Conservation (phyloP, 1,284 basidiomycete genomes). For the Prillingera fragicola region DNA sequence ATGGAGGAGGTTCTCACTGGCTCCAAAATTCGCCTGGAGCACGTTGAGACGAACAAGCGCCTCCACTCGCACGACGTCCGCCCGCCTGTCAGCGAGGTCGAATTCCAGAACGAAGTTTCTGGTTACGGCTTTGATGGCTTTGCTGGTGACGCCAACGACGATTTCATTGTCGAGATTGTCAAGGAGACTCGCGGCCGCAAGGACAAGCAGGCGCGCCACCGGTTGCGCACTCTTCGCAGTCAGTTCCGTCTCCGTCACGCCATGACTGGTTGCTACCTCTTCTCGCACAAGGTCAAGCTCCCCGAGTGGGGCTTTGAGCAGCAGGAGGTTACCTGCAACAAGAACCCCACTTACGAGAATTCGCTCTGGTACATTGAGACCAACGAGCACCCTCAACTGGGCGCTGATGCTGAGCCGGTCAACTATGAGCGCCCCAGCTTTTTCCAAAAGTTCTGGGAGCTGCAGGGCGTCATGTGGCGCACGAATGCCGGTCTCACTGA, state of each 20-base stretch:
- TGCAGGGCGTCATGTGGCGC: constrained; percentile 96
- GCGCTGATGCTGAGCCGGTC: constrained; percentile 65
- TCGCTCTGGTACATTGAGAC: constrained; percentile 96
- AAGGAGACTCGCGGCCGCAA: constrained; percentile 48
- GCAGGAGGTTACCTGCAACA: constrained; percentile 95
- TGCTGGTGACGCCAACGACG: constrained; percentile 76
- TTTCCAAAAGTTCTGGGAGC: constrained; percentile 81
- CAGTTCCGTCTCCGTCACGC: constrained; percentile 79
- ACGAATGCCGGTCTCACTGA: constrained; percentile 95
- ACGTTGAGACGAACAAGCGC: constrained; percentile 73
- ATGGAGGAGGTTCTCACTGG: constrained; percentile 63
- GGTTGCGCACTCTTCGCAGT: constrained; percentile 73
- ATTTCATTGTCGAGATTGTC: constrained; percentile 89
- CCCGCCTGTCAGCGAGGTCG: constrained; percentile 93
- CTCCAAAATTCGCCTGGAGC: constrained; percentile 74
- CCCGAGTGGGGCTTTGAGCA: constrained; percentile 98
- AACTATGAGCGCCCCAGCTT: constrained; percentile 86
- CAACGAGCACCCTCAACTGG: constrained; percentile 63
- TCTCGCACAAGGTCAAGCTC: constrained; percentile 94
- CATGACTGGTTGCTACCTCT: constrained; percentile 89
- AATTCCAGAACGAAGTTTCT: constrained; percentile 98
- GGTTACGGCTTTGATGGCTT: constrained; percentile 70
- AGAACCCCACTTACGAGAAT: constrained; percentile 84
- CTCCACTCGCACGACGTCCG: constrained; percentile 93
- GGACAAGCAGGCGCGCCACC: constrained; percentile 64